These are phyloP conservation scores for Colletotrichum sp. DNA, from an alignment of 2,329 filamentous ascomycete genomes.

Conservation along the genomic window DNA sequence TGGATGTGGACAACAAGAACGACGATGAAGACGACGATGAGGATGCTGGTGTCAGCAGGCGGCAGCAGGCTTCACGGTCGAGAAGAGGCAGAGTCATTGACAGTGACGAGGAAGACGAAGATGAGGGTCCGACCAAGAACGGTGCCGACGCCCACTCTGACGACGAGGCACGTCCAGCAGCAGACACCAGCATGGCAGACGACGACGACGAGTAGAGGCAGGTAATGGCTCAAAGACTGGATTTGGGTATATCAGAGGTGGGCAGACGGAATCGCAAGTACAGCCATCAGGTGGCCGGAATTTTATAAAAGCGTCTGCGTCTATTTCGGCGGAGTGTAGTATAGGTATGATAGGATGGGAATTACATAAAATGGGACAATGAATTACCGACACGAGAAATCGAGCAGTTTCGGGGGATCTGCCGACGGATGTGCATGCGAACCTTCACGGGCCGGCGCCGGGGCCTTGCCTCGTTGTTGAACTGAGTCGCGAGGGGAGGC, in stretches of 20 bases:
- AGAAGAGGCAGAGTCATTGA: slow-evolving; percentile 59
- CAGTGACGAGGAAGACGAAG: slow-evolving; percentile 59
- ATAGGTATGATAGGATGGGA: slow-evolving; percentile 9
- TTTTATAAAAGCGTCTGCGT: slow-evolving; percentile 9
- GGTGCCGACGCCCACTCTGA: slow-evolving; percentile 17
- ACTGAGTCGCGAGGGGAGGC: not conserved
- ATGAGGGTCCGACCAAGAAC: slow-evolving; percentile 26
- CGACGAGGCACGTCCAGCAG: slow-evolving; percentile 28
- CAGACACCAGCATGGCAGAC: slow-evolving; percentile 48
- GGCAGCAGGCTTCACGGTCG: slow-evolving; percentile 48
- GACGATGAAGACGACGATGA: slow-evolving; percentile 51
- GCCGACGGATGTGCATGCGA: not conserved
- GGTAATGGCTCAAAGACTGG: not conserved
- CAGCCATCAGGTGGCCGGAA: not conserved
- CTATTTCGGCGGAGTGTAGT: slow-evolving; percentile 11
- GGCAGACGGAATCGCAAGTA: not conserved
- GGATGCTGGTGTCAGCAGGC: slow-evolving; percentile 54
- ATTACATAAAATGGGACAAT: slow-evolving; percentile 11
- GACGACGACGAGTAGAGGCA: slow-evolving; percentile 33
- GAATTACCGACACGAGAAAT: not conserved
- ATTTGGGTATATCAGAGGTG: not conserved
- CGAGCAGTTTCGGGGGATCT: not conserved
- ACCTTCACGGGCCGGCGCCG: not conserved
- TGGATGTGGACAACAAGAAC: slow-evolving; percentile 57
- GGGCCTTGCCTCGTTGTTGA: not conserved